Evolutionary conservation across 1,284 basidiomycete species (phyloP), one percentile per base, ranked within the genome.

Genomic region (Pascua sp.): DNA sequence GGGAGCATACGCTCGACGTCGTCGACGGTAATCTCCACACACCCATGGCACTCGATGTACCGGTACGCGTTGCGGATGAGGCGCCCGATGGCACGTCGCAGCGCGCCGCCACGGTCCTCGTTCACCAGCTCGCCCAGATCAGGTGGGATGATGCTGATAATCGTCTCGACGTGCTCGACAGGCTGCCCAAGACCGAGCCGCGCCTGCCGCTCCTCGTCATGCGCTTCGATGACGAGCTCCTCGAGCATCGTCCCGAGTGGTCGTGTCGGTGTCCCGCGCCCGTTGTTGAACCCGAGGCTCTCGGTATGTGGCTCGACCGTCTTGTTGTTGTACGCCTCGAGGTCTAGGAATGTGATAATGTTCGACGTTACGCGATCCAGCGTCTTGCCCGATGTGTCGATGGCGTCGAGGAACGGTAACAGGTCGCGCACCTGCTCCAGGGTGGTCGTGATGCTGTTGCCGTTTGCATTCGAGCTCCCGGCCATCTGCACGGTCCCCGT

Each of bases 281-380:
- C 24, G 7, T 32, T 32, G 24, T 32, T 32, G 24, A 32, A 32
- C 24, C 24, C 24, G 24, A 32, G 24, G 24, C 24, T 32, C 24
- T 32, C 24, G 24, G 24, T 32, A 32, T 32, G 24, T 7, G 24
- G 24, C 24, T 10, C 45, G 8, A 47, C 46, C 41, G 47, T 46
- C 50, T 59, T 61, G 12, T 67, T 66, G 52, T 75, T 71, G 47
- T 67, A 64, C 11, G 56, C 64, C 37, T 69, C 68, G 40, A 75
- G 64, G 60, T 68, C 71, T 49, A 67, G 67, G 51, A 72, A 75
- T 24, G 70, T 70, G 32, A 77, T 67, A 42, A 77, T 75, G 53
- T 77, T 77, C 55, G 73, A 71, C 17, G 75, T 64, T 39, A 77
- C 75, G n/a, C 69, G 69, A 47, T 74, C 71, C 2, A 77, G 62